Base-by-base conservation (phyloP, 768 basidiomycete species). In the Russula abietina region DNA sequence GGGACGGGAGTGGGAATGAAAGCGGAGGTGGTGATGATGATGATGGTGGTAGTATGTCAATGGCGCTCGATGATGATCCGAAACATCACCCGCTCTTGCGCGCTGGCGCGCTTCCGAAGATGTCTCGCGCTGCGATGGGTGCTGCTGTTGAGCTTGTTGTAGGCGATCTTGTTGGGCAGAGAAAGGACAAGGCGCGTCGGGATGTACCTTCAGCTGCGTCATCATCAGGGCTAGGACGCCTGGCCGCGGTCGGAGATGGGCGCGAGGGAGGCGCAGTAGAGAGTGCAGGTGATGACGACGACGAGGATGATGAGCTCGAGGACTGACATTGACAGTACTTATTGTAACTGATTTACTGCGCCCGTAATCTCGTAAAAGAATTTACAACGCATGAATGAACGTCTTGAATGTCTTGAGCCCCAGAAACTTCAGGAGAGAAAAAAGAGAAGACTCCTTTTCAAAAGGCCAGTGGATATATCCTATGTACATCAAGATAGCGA, bases 61-160 rank as follows among this genome's bases (percentile, higher is more conserved):
- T 75, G 30, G 80, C 80, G 51, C 74, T 89, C 22, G 38, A 39
- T 2, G 16, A 38, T 38, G 77, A 82, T 48, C 80, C 79, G 4
- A 77, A 77, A 24, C 76, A 78, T 49, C 88, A 89, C 70, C 67
- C 65, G 39, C 67, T 68, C 22, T 36, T 68, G 51, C 67, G 67
- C n/a, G 53, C 66, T 0, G 60, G 58, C 2, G 52, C 56, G 12
- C 45, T 68, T 58, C 67, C 67, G 12, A 61, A 51, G 43, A 66
- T 68, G 61, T 66, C 67, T 7, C 52, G 65, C 38, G 61, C 65
- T 1, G 67, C 61, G 9, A 48, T 68, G 61, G 67, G 66, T 28
- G 58, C 39, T 17, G 67, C 67, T 2, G 65, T 68, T 43, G 60
- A 57, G 1, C 46, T 66, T 30, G 59, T 66, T 32, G 51, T 62